phyloP scores from a whole-genome alignment of 345 rosid species.

The Rhodamnia rubescens region DNA sequence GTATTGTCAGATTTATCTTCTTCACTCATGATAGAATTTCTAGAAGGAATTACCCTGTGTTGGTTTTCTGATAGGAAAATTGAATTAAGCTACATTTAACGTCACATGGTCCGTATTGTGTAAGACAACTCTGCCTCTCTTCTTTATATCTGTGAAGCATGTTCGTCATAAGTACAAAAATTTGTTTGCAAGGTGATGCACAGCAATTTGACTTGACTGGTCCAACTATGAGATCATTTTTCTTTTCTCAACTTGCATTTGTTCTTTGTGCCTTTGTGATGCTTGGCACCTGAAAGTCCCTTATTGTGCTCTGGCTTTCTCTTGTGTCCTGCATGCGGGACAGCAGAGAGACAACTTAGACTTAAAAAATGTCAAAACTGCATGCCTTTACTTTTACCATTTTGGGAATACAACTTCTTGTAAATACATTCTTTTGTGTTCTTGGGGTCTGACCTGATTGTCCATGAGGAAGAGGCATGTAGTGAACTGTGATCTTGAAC shows the following conservation, averaged over 20 bases:
- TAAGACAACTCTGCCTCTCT: neutral
- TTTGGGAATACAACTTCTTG: neutral
- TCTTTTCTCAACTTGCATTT: neutral
- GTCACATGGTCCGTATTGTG: neutral
- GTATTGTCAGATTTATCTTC: neutral
- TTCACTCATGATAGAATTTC: neutral
- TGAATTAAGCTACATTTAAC: neutral
- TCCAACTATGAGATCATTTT: neutral
- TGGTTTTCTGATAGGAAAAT: neutral
- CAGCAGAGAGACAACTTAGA: neutral
- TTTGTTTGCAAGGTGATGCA: neutral
- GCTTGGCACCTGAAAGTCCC: neutral
- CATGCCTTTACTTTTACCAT: neutral
- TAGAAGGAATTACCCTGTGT: neutral
- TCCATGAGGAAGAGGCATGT: neutral
- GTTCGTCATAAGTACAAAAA: neutral
- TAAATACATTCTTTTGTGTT: neutral
- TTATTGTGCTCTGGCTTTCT: neutral
- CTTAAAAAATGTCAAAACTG: neutral
- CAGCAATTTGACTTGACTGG: neutral
- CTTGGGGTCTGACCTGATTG: neutral
- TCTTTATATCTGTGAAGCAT: neutral
- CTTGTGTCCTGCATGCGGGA: neutral
- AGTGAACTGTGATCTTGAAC: neutral
- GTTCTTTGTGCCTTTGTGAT: neutral